These are phyloP conservation scores for Sindora glabra DNA, from an alignment of 306 rosid species.

Conservation along the genomic window DNA sequence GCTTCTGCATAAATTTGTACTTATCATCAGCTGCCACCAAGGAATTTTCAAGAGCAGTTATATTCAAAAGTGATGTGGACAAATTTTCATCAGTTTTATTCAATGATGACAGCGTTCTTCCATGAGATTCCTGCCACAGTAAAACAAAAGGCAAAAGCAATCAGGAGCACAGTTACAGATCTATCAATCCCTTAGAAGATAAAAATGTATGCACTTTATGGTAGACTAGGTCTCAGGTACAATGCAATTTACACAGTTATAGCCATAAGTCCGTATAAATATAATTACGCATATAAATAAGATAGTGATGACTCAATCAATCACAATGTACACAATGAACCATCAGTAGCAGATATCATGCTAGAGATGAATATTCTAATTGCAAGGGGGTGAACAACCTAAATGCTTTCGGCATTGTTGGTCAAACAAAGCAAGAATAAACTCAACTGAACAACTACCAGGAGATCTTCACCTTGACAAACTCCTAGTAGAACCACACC, in stretches of 20 bases:
- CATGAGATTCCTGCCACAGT: conserved; percentile 69
- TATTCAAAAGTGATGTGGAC: conserved; percentile 67
- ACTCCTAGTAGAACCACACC: neutral
- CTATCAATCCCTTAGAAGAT: neutral
- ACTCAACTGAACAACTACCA: neutral
- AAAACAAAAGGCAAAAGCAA: neutral
- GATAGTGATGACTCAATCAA: neutral
- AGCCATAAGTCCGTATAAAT: neutral
- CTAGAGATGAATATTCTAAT: neutral
- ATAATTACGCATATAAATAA: neutral
- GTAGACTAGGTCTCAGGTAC: neutral
- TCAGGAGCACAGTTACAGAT: neutral
- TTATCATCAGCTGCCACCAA: conserved; percentile 69
- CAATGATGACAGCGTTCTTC: conserved; percentile 48
- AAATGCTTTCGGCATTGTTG: neutral
- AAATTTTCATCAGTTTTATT: conserved; percentile 60
- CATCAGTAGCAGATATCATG: neutral
- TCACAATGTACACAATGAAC: neutral
- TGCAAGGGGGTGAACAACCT: too few relatives aligned
- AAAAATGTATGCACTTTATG: neutral
- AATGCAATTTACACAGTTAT: neutral
- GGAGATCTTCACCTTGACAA: neutral
- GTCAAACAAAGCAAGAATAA: neutral
- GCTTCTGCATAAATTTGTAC: conserved; percentile 81
- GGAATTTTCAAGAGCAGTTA: conserved; percentile 68